Conservation (phyloP, 2,329 filamentous ascomycete species). For the Stachybotrys echinatus region DNA sequence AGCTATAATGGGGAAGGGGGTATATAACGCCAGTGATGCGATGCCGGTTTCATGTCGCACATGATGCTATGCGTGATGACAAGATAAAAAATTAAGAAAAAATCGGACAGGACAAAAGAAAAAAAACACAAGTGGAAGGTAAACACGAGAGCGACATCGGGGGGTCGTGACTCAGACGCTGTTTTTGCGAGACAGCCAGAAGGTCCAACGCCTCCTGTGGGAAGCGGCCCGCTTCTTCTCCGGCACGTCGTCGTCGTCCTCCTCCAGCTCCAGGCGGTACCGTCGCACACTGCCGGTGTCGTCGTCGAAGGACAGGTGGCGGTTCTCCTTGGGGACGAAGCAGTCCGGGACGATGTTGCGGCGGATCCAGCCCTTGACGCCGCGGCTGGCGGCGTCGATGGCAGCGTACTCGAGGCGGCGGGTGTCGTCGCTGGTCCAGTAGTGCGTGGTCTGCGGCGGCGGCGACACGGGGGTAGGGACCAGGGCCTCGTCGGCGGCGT, state of each 20-base stretch:
- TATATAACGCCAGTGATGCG: constrained; percentile 31
- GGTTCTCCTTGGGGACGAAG: constrained; percentile 44
- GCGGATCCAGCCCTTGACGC: constrained; percentile 56
- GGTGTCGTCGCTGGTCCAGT: constrained; percentile 62
- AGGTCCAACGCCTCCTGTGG: constrained; percentile 19
- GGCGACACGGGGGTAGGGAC: constrained; percentile 25
- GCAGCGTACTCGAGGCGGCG: constrained; percentile 60
- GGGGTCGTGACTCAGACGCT: constrained; percentile 5
- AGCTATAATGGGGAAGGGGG: constrained; percentile 11
- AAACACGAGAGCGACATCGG: background rate
- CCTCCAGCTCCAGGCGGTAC: constrained; percentile 54
- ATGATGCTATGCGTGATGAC: constrained; percentile 8
- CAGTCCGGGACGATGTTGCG: constrained; percentile 56
- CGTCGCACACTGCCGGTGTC: constrained; percentile 58
- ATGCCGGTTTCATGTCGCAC: background rate
- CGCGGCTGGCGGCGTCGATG: constrained; percentile 57
- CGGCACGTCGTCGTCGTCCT: constrained; percentile 27
- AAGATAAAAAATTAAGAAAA: background rate
- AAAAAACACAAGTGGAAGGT: background rate
- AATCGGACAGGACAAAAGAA: constrained; percentile 6
- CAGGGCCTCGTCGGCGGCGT: constrained; percentile 13
- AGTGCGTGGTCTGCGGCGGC: constrained; percentile 57
- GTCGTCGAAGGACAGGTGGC: constrained; percentile 53
- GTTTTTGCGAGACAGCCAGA: constrained; percentile 22
- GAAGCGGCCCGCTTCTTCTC: constrained; percentile 4